Conservation (phyloP, 2,329 filamentous ascomycete genomes). For the Anthostomella pinea region DNA sequence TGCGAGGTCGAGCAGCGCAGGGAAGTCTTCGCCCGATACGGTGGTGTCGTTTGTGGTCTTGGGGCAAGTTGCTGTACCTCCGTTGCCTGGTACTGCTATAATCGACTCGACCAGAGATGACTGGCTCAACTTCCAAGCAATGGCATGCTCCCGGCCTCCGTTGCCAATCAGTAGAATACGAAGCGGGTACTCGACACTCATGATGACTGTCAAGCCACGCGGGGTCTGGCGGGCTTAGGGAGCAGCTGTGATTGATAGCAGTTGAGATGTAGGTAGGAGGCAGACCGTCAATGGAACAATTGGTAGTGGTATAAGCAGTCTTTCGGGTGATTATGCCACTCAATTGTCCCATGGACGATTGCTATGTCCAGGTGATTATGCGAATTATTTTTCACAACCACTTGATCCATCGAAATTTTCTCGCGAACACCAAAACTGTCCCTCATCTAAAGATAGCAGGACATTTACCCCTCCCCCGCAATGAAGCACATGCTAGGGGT, state of each 20-base stretch:
- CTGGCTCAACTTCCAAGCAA: constrained; percentile 90
- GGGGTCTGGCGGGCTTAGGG: too few species aligned
- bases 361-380: too few species aligned
- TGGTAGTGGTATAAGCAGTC: too few species aligned
- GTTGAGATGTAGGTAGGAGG: too few species aligned
- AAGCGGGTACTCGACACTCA: constrained; percentile 39
- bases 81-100: constrained; percentile 73
- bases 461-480: constrained; percentile 29
- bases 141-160: constrained; percentile 89
- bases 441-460: constrained; percentile 17
- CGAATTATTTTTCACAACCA: not conserved
- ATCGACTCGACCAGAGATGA: constrained; percentile 77
- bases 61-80: constrained; percentile 70
- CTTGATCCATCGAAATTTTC: constrained; percentile 10
- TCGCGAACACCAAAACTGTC: constrained; percentile 16
- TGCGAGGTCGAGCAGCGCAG: constrained; percentile 72
- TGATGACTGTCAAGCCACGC: too few species aligned
- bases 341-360: too few species aligned
- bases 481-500: constrained; percentile 2
- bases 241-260: too few species aligned
- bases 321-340: too few species aligned
- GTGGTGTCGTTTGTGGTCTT: constrained; percentile 71
- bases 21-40: constrained; percentile 74
- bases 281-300: too few species aligned
- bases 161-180: constrained; percentile 86